A percentile compares a stretch with the other conserved stretches of the same genome.
Conservation (phyloP, 108 stramenopile species). For the Chaetoceros muelleri region DNA sequence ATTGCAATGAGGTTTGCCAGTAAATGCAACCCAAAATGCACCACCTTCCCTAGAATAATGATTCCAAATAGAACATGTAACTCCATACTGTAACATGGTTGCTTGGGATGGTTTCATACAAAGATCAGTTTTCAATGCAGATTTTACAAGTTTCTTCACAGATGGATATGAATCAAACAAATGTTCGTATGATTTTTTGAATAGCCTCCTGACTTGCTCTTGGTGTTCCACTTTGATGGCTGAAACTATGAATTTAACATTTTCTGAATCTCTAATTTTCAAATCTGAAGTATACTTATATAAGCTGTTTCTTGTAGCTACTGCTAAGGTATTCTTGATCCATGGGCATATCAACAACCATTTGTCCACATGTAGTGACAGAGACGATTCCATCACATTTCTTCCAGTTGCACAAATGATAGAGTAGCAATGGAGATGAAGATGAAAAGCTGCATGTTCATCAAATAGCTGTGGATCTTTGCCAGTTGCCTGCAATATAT, state of each 20-base stretch:
- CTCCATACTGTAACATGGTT: slow-evolving; percentile 1
- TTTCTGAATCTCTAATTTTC: background rate
- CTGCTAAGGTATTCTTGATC: background rate
- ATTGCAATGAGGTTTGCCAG: background rate
- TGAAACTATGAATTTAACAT: background rate
- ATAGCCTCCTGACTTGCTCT: slow-evolving; percentile 29
- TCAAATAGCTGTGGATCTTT: slow-evolving; percentile 55
- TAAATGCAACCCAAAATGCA: slow-evolving; percentile 34
- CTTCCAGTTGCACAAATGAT: slow-evolving; percentile 22
- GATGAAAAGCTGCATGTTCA: slow-evolving; percentile 53
- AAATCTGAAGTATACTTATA: slow-evolving; percentile 9
- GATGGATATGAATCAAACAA: slow-evolving; percentile 43
- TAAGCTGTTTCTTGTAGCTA: too few relatives aligned
- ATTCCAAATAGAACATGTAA: slow-evolving; percentile 13
- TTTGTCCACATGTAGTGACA: background rate
- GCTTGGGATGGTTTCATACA: too few relatives aligned
- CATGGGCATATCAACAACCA: slow-evolving; percentile 1
- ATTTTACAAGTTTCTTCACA: slow-evolving; percentile 55
- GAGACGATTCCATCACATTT: slow-evolving; percentile 15
- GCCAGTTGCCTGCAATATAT: slow-evolving; percentile 11
- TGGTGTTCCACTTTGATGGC: slow-evolving; percentile 25
- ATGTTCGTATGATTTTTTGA: slow-evolving; percentile 29
- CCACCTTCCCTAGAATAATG: slow-evolving; percentile 25
- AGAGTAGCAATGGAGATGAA: slow-evolving; percentile 56
- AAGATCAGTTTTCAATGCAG: slow-evolving; percentile 51